Evolutionary conservation across 352 stramenopile species (phyloP).

Genomic region (Pythium oligandrum): DNA sequence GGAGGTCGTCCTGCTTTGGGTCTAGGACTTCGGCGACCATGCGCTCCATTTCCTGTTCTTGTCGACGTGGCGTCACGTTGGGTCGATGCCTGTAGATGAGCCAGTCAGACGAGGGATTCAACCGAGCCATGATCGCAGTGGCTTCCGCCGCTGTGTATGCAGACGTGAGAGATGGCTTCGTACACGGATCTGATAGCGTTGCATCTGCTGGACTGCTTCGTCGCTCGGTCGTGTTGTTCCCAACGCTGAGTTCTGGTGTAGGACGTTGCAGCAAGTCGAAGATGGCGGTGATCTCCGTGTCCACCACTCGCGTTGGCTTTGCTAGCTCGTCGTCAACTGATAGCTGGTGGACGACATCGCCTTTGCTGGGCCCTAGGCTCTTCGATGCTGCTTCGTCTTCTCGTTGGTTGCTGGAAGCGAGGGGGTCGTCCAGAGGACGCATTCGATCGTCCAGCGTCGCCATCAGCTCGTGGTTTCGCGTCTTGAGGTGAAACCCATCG

Average conservation of each 20-base stretch:
- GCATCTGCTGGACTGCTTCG: not conserved
- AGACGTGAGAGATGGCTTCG: not conserved
- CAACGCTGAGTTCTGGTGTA: slow-evolving; percentile 3
- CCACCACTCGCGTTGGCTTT: not conserved
- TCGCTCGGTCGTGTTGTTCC: no score
- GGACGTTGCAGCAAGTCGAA: slow-evolving; percentile 21
- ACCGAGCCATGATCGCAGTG: slow-evolving; percentile 13
- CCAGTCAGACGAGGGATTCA: slow-evolving; percentile 47
- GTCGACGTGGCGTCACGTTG: slow-evolving; percentile 34
- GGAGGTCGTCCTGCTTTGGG: slow-evolving; percentile 2
- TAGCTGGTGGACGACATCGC: not conserved
- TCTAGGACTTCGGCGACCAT: slow-evolving; percentile 23
- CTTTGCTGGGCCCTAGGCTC: not conserved
- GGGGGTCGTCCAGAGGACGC: no score
- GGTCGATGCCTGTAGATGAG: slow-evolving; percentile 49
- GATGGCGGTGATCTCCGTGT: slow-evolving; percentile 18
- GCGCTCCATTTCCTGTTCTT: slow-evolving; percentile 38
- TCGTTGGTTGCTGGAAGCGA: no score
- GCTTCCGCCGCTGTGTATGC: slow-evolving; percentile 14
- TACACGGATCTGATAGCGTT: not conserved
- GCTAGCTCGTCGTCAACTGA: not conserved
- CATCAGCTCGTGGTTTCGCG: slow-evolving; percentile 40
- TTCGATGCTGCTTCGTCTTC: no score
- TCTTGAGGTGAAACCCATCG: slow-evolving; percentile 69
- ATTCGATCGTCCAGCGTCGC: slow-evolving; percentile 29